Conservation (phyloP, 2,329 filamentous ascomycete species). For the Talaromyces sp. region DNA sequence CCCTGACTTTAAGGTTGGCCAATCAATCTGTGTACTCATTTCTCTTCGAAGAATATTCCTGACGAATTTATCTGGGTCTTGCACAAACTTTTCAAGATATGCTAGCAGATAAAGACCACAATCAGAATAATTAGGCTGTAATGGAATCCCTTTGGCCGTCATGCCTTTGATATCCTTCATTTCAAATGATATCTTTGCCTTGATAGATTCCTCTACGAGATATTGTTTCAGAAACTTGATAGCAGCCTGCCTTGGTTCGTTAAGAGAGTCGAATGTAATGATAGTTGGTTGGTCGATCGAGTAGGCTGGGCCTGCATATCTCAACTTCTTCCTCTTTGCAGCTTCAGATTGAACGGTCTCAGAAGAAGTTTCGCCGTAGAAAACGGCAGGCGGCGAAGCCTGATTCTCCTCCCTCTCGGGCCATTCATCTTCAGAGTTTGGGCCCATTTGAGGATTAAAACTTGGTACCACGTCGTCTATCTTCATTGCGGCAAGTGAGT, state of each 20-base stretch:
- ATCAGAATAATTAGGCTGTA: constrained; percentile 80
- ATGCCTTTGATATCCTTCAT: constrained; percentile 54
- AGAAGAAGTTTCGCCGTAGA: constrained; percentile 20
- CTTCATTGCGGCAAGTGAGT: constrained; percentile 30
- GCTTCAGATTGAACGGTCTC: constrained; percentile 15
- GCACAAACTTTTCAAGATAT: constrained; percentile 79
- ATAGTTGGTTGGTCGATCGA: constrained; percentile 63
- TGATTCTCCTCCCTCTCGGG: constrained; percentile 31
- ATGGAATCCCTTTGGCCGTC: constrained; percentile 71
- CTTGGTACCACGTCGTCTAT: constrained; percentile 24
- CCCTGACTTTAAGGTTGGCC: constrained; percentile 53
- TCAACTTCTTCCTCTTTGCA: constrained; percentile 25
- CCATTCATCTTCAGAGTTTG: constrained; percentile 27
- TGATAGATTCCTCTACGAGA: constrained; percentile 66
- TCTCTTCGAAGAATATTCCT: constrained; percentile 63
- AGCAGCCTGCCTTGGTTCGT: constrained; percentile 60
- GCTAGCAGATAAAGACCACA: constrained; percentile 84
- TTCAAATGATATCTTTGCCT: constrained; percentile 55
- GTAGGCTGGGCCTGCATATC: constrained; percentile 32
- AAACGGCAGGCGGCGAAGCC: constrained; percentile 17
- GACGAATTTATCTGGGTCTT: constrained; percentile 68
- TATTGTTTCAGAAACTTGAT: constrained; percentile 71
- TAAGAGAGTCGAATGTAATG: constrained; percentile 83
- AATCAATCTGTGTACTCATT: constrained; percentile 55
- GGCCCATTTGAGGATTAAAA: background rate